A percentile compares a stretch with the other conserved stretches of the same genome.
Conservation (phyloP, 805 yeast genomes). For the Metschnikowia arizonensis region DNA sequence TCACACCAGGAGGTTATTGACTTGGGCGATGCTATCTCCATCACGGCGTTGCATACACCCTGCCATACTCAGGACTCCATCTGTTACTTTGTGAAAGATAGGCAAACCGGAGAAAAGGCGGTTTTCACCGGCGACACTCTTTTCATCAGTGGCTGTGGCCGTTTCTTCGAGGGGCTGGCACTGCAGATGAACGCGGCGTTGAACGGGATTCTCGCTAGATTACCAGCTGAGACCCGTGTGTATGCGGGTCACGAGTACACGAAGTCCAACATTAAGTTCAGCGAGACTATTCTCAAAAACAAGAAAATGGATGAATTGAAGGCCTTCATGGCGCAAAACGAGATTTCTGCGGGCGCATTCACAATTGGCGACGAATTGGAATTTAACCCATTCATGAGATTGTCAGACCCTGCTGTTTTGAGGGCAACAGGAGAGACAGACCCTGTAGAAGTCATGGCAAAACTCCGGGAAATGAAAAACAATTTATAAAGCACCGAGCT, state of each 20-base stretch:
- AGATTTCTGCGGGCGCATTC: slow-evolving; percentile 78
- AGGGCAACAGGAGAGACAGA: slow-evolving; percentile 52
- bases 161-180: slow-evolving; percentile 91
- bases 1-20: slow-evolving; percentile 54
- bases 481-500: slow-evolving; percentile 18
- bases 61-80: slow-evolving; percentile 97
- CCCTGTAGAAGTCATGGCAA: slow-evolving; percentile 60
- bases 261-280: slow-evolving; percentile 71
- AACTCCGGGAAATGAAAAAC: slow-evolving; percentile 75
- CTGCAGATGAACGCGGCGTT: slow-evolving; percentile 73
- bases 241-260: slow-evolving; percentile 98
- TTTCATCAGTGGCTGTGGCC: slow-evolving; percentile 92
- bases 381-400: slow-evolving; percentile 88
- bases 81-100: slow-evolving; percentile 74
- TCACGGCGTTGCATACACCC: slow-evolving; percentile 89
- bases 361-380: slow-evolving; percentile 78
- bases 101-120: slow-evolving; percentile 57
- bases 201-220: slow-evolving; percentile 49
- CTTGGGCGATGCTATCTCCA: slow-evolving; percentile 59
- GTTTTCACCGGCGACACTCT: slow-evolving; percentile 96
- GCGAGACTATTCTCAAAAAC: slow-evolving; percentile 55
- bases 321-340: slow-evolving; percentile 49
- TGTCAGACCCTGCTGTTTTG: slow-evolving; percentile 59
- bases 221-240: slow-evolving; percentile 69
- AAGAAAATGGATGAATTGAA: slow-evolving; percentile 55